Evolutionary conservation across 768 basidiomycete genomes (phyloP).

Genomic region (Calocera cornea): DNA sequence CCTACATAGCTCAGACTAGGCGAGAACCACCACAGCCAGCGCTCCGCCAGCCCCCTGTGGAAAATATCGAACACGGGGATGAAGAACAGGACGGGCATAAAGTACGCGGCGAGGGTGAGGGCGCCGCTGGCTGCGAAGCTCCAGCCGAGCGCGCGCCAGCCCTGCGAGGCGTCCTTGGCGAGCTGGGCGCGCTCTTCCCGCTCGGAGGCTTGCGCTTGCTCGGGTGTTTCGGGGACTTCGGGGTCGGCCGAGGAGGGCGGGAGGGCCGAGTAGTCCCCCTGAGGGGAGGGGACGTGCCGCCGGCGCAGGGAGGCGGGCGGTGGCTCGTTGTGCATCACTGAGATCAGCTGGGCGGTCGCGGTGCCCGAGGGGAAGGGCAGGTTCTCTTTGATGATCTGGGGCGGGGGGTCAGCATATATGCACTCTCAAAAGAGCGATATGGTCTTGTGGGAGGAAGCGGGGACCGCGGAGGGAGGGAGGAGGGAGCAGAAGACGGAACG

Average conservation of each 20-base stretch:
- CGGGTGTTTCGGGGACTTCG: constrained; percentile 6
- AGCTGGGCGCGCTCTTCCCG: constrained; percentile 26
- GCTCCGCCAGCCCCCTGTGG: constrained; percentile 42
- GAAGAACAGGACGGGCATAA: neutral
- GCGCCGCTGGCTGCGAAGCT: constrained; percentile 64
- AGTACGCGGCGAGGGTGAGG: constrained; percentile 50
- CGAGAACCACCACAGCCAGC: constrained; percentile 90
- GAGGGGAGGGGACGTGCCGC: constrained; percentile 11
- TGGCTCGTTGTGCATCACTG: constrained; percentile 69
- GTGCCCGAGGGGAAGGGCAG: constrained; percentile 91
- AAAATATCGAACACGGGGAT: neutral
- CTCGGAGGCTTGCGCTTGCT: neutral
- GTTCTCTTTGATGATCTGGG: constrained; percentile 82
- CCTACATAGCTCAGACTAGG: constrained; percentile 87
- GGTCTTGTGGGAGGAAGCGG: too few relatives aligned
- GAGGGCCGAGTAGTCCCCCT: constrained; percentile 6
- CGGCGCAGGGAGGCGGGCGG: constrained; percentile 39
- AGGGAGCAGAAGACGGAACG: neutral
- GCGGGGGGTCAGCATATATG: constrained; percentile 9
- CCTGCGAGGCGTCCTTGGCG: constrained; percentile 41
- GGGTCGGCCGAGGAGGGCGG: neutral
- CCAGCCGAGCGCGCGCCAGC: constrained; percentile 64
- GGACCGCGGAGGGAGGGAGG: too few relatives aligned
- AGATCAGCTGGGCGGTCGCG: constrained; percentile 88
- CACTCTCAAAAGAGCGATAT: too few relatives aligned